Evolutionary conservation across 192 early-diverging fungal species (phyloP).

Genomic region (Podochytrium sp.): DNA sequence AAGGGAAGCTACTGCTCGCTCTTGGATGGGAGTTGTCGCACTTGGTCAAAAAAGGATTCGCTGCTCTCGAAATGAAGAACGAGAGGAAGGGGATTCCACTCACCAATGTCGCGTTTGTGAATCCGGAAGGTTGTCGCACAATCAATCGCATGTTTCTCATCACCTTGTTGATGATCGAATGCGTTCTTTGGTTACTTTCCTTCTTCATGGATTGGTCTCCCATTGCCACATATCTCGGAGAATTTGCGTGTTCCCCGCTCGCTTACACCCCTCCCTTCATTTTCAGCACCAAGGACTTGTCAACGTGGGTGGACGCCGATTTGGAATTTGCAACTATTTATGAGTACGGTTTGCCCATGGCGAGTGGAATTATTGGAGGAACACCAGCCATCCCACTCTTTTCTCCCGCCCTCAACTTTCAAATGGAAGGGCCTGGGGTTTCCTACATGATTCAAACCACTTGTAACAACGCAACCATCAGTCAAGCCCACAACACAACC

Average conservation of each 20-base stretch:
- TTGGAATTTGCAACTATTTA: not conserved
- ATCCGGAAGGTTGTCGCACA: not conserved
- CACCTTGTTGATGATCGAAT: not conserved
- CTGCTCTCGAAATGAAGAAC: not conserved
- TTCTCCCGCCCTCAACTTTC: not conserved
- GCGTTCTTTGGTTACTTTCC: not conserved
- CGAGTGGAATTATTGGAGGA: not conserved
- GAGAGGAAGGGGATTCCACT: not conserved
- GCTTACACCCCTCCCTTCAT: not conserved
- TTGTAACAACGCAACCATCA: not conserved
- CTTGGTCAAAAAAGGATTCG: not conserved
- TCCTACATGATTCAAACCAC: not conserved
- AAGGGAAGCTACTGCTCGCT: not conserved
- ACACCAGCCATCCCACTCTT: not conserved
- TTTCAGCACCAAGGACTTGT: not conserved
- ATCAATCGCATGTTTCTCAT: not conserved
- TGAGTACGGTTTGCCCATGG: not conserved
- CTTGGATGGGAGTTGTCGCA: not conserved
- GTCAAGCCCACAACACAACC: not conserved
- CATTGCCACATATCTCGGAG: not conserved
- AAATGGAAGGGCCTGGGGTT: not conserved
- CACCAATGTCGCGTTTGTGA: not conserved
- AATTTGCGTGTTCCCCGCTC: not conserved
- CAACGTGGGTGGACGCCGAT: not conserved
- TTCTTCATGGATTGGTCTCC: constrained; percentile 3